Evolutionary conservation across 768 basidiomycete genomes (phyloP), one percentile per base, ranked within the genome.

Genomic region (Royoungia palumana): DNA sequence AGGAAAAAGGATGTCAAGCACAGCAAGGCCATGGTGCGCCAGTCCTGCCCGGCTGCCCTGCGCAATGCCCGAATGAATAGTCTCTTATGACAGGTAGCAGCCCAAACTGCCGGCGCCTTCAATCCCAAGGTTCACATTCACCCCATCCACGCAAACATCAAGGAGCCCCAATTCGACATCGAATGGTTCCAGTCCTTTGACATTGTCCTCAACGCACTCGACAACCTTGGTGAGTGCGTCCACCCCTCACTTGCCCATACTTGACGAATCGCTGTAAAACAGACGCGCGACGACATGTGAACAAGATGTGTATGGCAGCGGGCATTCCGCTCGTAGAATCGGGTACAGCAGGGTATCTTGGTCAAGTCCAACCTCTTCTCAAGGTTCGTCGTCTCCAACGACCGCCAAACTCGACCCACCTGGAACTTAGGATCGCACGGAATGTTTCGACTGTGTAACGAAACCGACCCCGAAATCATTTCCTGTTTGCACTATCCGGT

Each of bases 1-100:
- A 80, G 81, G 54, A 98, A 97, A 71, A 95, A 95, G 63, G 94
- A 98, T 60, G 88, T 99, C 47, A 96, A 96, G 64, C 89, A 96
- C 62, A 87, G 94, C 60, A 99, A 99, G 72, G 89, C 95, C 2
- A 63, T 94, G 70, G 94, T 92, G 50, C 36, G 82, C 40, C 16
- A 30, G 12, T 10, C 2, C 14, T 5, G n/a, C n/a, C n/a, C n/a
- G n/a, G 0, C 14, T 39, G 16, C 19, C 42, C 32, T 8, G 4
- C 35, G 41, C n/a, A n/a, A n/a, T n/a, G 22, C 34, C 17, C 12
- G 50, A 9, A 21, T 55, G 32, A 41, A 21, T 14, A 41, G n/a
- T 17, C 16, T 27, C 28, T 32, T 13, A 6, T 34, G 22, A 1
- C 57, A 89, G 89, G 80, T 92, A 16, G 93, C 92, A 13, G 86